Percentiles rank a stretch among this genome's conserved stretches.
phyloP scores from a whole-genome alignment of 257 asterid species.

The Scutellaria minor region DNA sequence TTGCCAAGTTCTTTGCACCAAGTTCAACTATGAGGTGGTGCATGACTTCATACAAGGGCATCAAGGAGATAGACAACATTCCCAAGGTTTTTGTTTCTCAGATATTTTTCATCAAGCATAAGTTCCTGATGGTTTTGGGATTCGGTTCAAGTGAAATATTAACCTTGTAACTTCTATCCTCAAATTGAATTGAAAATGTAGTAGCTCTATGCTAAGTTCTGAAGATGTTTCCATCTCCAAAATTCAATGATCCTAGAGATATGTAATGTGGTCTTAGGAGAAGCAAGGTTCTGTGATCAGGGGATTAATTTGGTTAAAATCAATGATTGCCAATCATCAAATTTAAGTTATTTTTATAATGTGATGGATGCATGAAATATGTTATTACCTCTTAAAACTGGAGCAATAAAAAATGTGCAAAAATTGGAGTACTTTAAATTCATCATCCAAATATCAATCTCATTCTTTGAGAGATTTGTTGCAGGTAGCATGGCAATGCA shows the following conservation, averaged over 20 bases:
- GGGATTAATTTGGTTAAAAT: too few species aligned
- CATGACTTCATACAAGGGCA: slow-evolving; percentile 31
- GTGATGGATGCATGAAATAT: not conserved
- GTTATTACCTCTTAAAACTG: not conserved
- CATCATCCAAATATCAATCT: not conserved
- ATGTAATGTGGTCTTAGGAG: not conserved
- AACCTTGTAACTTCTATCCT: not conserved
- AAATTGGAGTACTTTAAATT: not conserved
- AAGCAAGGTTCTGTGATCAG: not conserved
- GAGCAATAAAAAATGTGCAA: not conserved
- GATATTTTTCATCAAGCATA: not conserved
- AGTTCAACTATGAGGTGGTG: slow-evolving; percentile 43
- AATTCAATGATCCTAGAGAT: not conserved
- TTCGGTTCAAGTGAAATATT: not conserved
- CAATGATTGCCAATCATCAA: too few species aligned
- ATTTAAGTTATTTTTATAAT: not conserved
- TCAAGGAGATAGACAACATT: slow-evolving; percentile 16
- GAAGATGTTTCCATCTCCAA: too few species aligned
- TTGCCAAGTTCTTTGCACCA: slow-evolving; percentile 43
- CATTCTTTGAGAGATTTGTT: slow-evolving; percentile 13
- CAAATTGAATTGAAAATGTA: not conserved
- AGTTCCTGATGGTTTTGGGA: too few species aligned
- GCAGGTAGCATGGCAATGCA: slow-evolving; percentile 44
- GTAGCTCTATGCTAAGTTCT: too few species aligned
- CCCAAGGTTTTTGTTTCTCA: slow-evolving; percentile 33